Base-by-base conservation (phyloP, 805 yeast genomes). In the Candida qinlingensis region DNA sequence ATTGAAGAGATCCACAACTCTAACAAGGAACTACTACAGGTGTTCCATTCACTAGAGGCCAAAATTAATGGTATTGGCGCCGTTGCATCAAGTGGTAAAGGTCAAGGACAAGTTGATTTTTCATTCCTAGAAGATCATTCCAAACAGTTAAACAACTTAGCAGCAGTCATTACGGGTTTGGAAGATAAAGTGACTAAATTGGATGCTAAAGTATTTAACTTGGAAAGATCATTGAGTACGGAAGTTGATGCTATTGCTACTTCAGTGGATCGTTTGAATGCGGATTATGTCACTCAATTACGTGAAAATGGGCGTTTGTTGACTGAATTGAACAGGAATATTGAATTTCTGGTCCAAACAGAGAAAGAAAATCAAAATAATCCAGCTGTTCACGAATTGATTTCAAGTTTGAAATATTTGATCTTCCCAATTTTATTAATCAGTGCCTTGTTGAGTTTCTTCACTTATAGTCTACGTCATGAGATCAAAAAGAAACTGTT, bases 401-500 rank as follows among this genome's bases (percentile, higher is more conserved):
- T 63, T 34, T 46, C 53, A 11, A 54, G 61, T 4, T 51, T 65
- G 44, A 64, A 61, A 43, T 57, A 51, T 13, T 47, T 65, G 29
- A 54, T 65, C 13, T 39, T 62, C 9, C 59, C 66, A 19, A 49
- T 63, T 26, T 46, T 64, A 37, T 13, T 60, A 6, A 46, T 56
- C 5, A 51, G 58, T 29, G 53, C 72, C 4, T 64, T 71, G 1
- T 66, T 80, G 47, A 69, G 75, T 19, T 62, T 74, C 35, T 68
- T 77, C 51, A 72, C 80, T 26, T 75, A 73, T 61, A 72, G 79
- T 59, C 65, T 82, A 39, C 76, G 85, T 66, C 78, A 71, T 53
- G 87, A 82, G 53, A 79, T 82, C 48, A 81, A 79, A 56, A 69
- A 83, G 7, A 82, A 82, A 54, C 68, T 82, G 41, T 69, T 81